Base-by-base conservation (phyloP, 164 flowering plant species). In the Chimonanthus praecox region DNA sequence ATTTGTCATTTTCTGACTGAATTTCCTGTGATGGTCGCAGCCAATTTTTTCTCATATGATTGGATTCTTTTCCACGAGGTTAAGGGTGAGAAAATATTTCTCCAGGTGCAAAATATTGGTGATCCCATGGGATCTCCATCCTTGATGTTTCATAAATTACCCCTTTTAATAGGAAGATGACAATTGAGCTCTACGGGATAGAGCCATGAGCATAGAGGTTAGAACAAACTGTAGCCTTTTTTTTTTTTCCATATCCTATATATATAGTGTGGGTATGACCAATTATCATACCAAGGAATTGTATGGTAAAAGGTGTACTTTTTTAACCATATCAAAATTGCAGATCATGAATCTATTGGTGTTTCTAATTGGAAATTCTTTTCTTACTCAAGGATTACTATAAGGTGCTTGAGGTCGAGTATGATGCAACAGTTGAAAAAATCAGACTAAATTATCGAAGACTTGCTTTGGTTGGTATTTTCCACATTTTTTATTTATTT, bases 371-470 rank as follows among this genome's bases (percentile, higher is more conserved):
- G 54, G 61, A 49, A 18, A 45, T 21, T 69, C 50, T 18, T 50
- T 43, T 69, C 16, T 33, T 21, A 6, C 67, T 71, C 18, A 70
- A 91, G 97, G 94, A 90, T 80, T 90, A 88, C 71, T 92, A 92
- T 88, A 89, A 90, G 76, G 80, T 92, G 43, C 75, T 92, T 81
- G 95, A 88, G 80, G 87, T 90, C 75, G 97, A 90, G 51, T 92
- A 89, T 76, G 97, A 92, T 76, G 95, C 95, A 79, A 83, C 91
- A 67, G 94, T 89, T 70, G 95, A 92, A 80, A 84, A 79, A 63
- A 89, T 92, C 80, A 84, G 82, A 80, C 64, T 89, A 67, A 88
- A 82, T 79, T 92, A 90, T 74, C 81, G 88, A 72, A 90, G 80
- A 78, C 94, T 92, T 80, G 97, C 94, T 6, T 81, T 92, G 95